phyloP scores from a whole-genome alignment of 2,329 filamentous ascomycete species.

The Ascochyta rabiei region DNA sequence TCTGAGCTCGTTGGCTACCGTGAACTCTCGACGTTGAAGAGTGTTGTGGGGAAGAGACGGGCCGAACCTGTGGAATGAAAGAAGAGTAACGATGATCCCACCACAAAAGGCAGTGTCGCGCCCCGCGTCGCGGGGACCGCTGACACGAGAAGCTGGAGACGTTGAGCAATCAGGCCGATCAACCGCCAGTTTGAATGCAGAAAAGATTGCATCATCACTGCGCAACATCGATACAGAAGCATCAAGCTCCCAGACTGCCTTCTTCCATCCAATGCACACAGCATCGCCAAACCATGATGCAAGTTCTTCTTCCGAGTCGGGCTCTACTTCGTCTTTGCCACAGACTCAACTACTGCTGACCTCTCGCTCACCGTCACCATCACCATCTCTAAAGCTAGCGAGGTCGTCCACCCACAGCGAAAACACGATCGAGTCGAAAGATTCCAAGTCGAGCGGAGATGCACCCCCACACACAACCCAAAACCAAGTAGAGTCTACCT shows the following conservation, averaged over 20 bases:
- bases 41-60: conserved; percentile 7
- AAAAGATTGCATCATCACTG: conserved; percentile 28
- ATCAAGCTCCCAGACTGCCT: not conserved
- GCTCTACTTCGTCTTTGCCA: not conserved
- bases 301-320: conserved; percentile 1
- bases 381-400: not conserved
- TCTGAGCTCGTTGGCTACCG: not conserved
- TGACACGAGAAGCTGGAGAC: conserved; percentile 13
- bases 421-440: conserved; percentile 5
- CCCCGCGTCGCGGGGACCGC: conserved; percentile 20
- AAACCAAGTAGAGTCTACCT: not conserved
- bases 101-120: conserved; percentile 27
- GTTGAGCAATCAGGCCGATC: conserved; percentile 33
- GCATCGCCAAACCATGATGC: not conserved
- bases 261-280: conserved; percentile 3
- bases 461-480: not conserved
- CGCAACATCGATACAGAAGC: conserved; percentile 13
- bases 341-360: not conserved
- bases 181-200: conserved; percentile 25
- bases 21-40: not conserved
- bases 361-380: conserved; percentile 3
- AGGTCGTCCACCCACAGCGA: conserved; percentile 17
- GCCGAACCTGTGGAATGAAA: conserved; percentile 15
- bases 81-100: conserved; percentile 28
- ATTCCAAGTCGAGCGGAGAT: conserved; percentile 5